Evolutionary conservation across 2,329 filamentous ascomycete species (phyloP).

Genomic region (Chaetomiaceae sp.): DNA sequence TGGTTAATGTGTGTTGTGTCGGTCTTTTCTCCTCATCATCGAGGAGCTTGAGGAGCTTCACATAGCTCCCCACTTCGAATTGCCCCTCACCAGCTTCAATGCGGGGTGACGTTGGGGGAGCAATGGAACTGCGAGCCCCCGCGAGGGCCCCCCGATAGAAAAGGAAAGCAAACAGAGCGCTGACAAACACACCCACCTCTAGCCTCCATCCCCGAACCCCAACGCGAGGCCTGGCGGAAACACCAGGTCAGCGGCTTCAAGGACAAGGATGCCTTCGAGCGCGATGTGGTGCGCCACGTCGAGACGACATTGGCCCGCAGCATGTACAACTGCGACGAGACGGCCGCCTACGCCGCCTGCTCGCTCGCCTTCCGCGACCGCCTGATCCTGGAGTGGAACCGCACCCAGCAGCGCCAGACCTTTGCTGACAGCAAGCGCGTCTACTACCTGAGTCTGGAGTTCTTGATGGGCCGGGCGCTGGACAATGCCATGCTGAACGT

Average conservation of each 20-base stretch:
- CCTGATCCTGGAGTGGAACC: slow-evolving; percentile 94
- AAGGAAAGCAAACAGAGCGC: background rate
- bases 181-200: slow-evolving; percentile 11
- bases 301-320: slow-evolving; percentile 94
- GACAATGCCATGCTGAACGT: slow-evolving; percentile 99
- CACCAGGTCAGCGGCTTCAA: slow-evolving; percentile 64
- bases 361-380: slow-evolving; percentile 90
- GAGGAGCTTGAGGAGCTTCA: too few species aligned
- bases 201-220: slow-evolving; percentile 80
- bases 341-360: slow-evolving; percentile 85
- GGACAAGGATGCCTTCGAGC: slow-evolving; percentile 78
- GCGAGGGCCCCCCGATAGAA: too few species aligned
- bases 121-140: too few species aligned
- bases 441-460: slow-evolving; percentile 96
- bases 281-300: slow-evolving; percentile 85
- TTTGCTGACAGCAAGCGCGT: slow-evolving; percentile 86
- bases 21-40: background rate
- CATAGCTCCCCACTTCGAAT: too few species aligned
- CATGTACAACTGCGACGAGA: slow-evolving; percentile 97
- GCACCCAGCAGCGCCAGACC: slow-evolving; percentile 93
- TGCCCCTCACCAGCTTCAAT: too few species aligned
- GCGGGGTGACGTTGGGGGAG: too few species aligned
- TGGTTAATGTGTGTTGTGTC: background rate
- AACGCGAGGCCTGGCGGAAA: slow-evolving; percentile 74
- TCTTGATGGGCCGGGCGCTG: slow-evolving; percentile 91